Conservation (phyloP, 768 basidiomycete genomes). For the Sporobolomyces roseus region DNA sequence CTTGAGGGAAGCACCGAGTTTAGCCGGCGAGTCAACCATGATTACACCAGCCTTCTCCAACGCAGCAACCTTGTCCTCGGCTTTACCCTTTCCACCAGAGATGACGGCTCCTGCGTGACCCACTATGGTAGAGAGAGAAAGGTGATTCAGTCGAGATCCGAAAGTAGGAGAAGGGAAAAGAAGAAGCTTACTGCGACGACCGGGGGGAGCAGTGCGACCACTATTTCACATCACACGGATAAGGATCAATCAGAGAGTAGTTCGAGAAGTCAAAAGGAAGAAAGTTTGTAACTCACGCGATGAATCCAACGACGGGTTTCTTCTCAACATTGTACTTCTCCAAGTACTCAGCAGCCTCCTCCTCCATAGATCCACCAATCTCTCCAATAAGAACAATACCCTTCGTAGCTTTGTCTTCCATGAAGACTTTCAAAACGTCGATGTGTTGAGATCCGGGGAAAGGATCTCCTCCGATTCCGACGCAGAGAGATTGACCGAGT, state of each 20-base stretch:
- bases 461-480: constrained; percentile 96
- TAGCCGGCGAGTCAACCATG: constrained; percentile 91
- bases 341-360: constrained; percentile 95
- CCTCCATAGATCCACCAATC: constrained; percentile 97
- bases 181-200: constrained; percentile 62
- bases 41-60: constrained; percentile 86
- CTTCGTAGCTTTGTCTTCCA: constrained; percentile 88
- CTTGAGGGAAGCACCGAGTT: constrained; percentile 84
- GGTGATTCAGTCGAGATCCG: neutral
- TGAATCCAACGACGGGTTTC: constrained; percentile 96
- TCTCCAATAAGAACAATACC: constrained; percentile 98
- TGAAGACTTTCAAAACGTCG: constrained; percentile 92
- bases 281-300: constrained; percentile 58
- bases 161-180: neutral
- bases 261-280: too few species aligned
- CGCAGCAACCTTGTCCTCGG: constrained; percentile 76
- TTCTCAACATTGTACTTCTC: constrained; percentile 88
- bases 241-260: neutral
- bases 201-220: constrained; percentile 94
- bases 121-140: constrained; percentile 10
- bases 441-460: constrained; percentile 94
- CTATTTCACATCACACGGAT: neutral
- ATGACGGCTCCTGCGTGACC: constrained; percentile 97
- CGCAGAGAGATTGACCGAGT: constrained; percentile 90
- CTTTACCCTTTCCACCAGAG: constrained; percentile 90